Base-by-base conservation (phyloP, 2,329 filamentous ascomycete species). In the Fusarium sp. region DNA sequence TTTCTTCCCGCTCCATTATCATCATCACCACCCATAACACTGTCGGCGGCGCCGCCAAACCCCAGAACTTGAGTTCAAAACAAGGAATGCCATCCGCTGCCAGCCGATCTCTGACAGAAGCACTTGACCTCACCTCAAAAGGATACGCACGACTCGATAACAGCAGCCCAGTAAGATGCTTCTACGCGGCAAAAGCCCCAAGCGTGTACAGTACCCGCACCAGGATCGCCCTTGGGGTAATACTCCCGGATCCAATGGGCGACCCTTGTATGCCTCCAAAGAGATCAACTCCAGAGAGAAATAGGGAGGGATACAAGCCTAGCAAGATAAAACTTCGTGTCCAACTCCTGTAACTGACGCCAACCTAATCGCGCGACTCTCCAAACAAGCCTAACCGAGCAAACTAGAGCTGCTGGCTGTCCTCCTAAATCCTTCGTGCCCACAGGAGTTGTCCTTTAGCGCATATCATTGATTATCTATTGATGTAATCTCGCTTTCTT, bases 331-430 rank as follows among this genome's bases (percentile, higher is more conserved):
- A 57, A 47, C 51, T 69, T 45, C 38, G 42, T 68, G 67, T 64
- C 38, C 35, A 54, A 48, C 63, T 61, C 72, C 72, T 69, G 72
- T 74, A 72, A 75, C 72, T 74, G 60, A 70, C 72, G 72, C 72
- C 72, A 72, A 22, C 47, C 67, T 69, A 69, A 65, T 69, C 63
- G 72, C 72, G 67, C 72, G 68, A 74, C 72, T 75, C 70, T 67
- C 60, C 39, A 59, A 69, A 66, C 68, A 69, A 38, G 47, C 45
- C 58, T 59, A 63, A 60, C 62, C 63, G 49, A 66, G 61, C 55
- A 66, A 28, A 61, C 56, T 41, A 69, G 41, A 36, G 42, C 39
- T 62, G 52, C 41, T 62, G 63, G 61, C 52, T 45, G 28, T 42
- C 67, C 57, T 35, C 56, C 51, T 56, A 36, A 51, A 69, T 65